phyloP scores from a whole-genome alignment of 306 rosid species.

The Medicago ruthenica region DNA sequence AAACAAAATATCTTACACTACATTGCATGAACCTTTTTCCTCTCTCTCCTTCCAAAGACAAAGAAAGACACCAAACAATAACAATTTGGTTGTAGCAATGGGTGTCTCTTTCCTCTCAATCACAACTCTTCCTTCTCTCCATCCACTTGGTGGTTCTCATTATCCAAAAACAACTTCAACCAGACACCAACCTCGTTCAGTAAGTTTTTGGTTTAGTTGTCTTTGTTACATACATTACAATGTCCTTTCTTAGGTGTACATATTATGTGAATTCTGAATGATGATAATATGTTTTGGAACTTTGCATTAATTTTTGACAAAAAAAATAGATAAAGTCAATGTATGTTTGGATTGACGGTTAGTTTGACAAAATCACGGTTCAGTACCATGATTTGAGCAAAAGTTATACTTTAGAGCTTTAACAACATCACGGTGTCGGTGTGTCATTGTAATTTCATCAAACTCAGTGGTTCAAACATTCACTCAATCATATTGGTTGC shows the following conservation, averaged over 20 bases:
- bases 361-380: neutral
- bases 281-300: conserved; percentile 26
- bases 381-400: neutral
- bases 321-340: neutral
- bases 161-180: conserved; percentile 45
- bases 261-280: neutral
- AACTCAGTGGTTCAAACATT: neutral
- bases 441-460: neutral
- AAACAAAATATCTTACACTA: conserved; percentile 25
- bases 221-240: neutral
- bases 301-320: neutral
- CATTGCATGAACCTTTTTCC: conserved; percentile 4
- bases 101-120: conserved; percentile 74
- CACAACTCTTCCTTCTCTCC: conserved; percentile 59
- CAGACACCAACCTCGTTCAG: conserved; percentile 55
- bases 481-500: neutral
- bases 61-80: conserved; percentile 28
- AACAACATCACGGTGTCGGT: too few species aligned
- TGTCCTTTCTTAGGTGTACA: neutral
- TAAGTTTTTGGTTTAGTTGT: conserved; percentile 49
- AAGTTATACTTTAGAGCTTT: too few species aligned
- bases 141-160: conserved; percentile 52
- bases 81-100: conserved; percentile 48
- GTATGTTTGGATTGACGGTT: neutral
- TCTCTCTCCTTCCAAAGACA: neutral